Base-by-base conservation (phyloP, 768 basidiomycete genomes). In the Mycena rebaudengoi region DNA sequence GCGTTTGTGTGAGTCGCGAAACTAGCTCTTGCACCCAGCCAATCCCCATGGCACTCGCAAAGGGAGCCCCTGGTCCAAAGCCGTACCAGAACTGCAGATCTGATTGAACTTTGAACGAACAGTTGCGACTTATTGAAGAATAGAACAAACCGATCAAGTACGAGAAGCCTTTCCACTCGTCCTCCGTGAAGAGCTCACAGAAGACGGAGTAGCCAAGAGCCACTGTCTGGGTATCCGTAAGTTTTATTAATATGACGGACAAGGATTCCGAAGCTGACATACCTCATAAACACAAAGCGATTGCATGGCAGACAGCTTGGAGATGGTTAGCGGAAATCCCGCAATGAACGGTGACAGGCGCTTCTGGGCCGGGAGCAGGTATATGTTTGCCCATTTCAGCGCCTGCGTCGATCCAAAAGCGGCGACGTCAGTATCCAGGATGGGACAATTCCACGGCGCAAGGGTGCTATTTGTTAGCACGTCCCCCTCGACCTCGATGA, bases 121-220 rank as follows among this genome's bases (percentile, higher is more conserved):
- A 37, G 35, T 18, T 3, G 20, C 7, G 13, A 21, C 1, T 21
- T n/a, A 2, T 6, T 13, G 13, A 7, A 10, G 8, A n/a, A 5
- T 49, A n/a, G 48, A 33, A 43, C 41, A 45, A 37, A 43, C 28
- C 35, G 23, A n/a, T 35, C 28, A 78, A 90, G 60, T 69, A 93
- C 86, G 90, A 83, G 74, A 94, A 97, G 0, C 94, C 94, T 71
- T 92, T 89, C 96, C 95, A 98, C 75, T 97, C 95, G 37, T 93
- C 88, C 69, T 91, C 85, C 0, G 93, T 95, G 76, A 98, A 98
- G 2, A 97, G 79, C 55, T 88, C 88, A 66, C 95, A 97, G 79
- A 96, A 98, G 61, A 88, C 89, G 16, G 94, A 95, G 72, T 94
- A 96, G 6, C 94, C 95, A 12, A 96, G 82, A 0, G 94, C 91